Conservation (phyloP, 2,329 filamentous ascomycete species). For the Blumeria graminis region DNA sequence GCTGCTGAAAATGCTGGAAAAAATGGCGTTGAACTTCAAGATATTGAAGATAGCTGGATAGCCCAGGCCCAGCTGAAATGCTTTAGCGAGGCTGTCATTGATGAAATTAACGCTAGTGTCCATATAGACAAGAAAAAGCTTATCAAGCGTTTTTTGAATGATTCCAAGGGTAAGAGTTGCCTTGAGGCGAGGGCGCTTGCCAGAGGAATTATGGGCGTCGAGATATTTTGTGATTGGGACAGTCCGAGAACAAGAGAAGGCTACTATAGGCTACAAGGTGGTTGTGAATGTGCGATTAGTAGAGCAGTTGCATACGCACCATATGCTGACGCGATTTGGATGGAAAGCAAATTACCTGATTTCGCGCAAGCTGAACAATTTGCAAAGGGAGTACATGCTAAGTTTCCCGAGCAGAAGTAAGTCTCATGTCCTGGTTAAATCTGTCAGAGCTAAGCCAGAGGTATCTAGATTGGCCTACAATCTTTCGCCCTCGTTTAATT, state of each 20-base stretch:
- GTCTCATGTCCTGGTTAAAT: not conserved
- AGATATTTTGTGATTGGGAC: conserved; percentile 90
- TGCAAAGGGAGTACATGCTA: conserved; percentile 74
- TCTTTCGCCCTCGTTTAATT: conserved; percentile 97
- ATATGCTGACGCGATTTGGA: conserved; percentile 93
- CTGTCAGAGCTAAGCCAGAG: not conserved
- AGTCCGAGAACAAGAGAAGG: conserved; percentile 80
- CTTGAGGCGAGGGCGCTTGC: conserved; percentile 59
- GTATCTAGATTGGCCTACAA: conserved; percentile 55
- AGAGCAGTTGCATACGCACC: conserved; percentile 78
- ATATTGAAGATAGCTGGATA: conserved; percentile 78
- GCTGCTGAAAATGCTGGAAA: conserved; percentile 67
- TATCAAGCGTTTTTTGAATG: conserved; percentile 38
- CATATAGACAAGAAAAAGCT: conserved; percentile 44
- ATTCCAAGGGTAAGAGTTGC: conserved; percentile 66
- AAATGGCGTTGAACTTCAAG: conserved; percentile 55
- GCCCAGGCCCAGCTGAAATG: conserved; percentile 57
- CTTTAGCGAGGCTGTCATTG: conserved; percentile 74
- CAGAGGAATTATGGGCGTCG: conserved; percentile 48
- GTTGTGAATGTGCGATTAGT: conserved; percentile 77
- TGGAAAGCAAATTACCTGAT: conserved; percentile 95
- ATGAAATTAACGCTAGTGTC: conserved; percentile 48
- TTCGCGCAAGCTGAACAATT: conserved; percentile 82
- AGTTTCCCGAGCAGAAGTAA: conserved; percentile 76
- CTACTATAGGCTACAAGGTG: conserved; percentile 80